Conservation (phyloP, 2,329 filamentous ascomycete genomes). For the Fusarium liriodendri region DNA sequence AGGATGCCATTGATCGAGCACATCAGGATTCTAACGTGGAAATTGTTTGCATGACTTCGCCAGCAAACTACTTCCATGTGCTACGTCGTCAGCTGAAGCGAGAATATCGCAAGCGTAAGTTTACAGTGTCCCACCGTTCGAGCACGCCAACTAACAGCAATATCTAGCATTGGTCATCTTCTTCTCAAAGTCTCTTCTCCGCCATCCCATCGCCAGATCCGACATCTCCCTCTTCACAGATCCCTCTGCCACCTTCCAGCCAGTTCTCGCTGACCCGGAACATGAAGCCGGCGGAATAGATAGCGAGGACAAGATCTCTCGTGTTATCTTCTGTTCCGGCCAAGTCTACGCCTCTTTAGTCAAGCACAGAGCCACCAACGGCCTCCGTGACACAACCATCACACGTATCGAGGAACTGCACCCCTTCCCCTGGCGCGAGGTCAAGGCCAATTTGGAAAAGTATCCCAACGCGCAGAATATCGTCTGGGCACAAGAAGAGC, state of each 20-base stretch:
- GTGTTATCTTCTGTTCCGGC: conserved; percentile 91
- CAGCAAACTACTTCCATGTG: conserved; percentile 94
- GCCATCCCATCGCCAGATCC: conserved; percentile 91
- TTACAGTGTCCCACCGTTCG: not conserved
- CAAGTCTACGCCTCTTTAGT: conserved; percentile 79
- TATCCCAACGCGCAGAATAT: conserved; percentile 35
- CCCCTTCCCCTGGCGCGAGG: conserved; percentile 41
- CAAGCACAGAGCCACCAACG: conserved; percentile 24
- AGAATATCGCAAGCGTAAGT: conserved; percentile 97
- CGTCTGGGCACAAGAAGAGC: conserved; percentile 43
- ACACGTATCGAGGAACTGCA: conserved; percentile 41
- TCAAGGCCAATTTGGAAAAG: conserved; percentile 32
- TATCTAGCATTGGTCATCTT: conserved; percentile 86
- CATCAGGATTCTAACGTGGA: conserved; percentile 99
- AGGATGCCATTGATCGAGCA: conserved; percentile 72
- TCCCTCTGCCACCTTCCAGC: conserved; percentile 83
- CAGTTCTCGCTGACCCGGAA: conserved; percentile 90
- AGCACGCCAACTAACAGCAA: not conserved
- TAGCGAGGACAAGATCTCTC: conserved; percentile 84
- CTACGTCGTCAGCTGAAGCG: conserved; percentile 96
- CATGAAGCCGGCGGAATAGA: conserved; percentile 79
- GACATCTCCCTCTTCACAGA: conserved; percentile 88
- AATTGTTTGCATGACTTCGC: conserved; percentile 93
- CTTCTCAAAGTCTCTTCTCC: conserved; percentile 96
- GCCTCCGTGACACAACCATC: conserved; percentile 28